Conservation (phyloP, 139 green algal genomes). For the Auxenochlorella pyrenoidosa region DNA sequence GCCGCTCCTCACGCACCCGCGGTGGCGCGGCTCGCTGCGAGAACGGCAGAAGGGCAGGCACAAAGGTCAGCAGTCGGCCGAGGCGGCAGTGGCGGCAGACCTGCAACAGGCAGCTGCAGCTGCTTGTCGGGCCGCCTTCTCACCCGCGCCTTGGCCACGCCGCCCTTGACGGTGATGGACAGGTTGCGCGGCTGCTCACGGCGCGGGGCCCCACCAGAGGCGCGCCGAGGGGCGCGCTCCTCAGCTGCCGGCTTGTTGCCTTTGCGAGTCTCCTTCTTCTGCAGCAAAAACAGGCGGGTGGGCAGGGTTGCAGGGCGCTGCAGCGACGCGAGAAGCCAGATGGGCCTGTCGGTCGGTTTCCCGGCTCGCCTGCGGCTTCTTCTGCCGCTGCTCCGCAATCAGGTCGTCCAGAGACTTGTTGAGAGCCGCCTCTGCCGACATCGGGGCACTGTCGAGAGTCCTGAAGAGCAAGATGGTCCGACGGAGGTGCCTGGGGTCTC, state of each 20-base stretch:
- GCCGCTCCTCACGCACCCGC: background rate
- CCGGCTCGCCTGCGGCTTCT: constrained; percentile 18
- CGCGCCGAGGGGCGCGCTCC: background rate
- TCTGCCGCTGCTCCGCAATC: constrained; percentile 47
- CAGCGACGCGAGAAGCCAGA: background rate
- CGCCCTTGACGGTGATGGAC: constrained; percentile 47
- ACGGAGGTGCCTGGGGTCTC: background rate
- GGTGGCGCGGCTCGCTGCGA: background rate
- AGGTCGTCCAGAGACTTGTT: constrained; percentile 59
- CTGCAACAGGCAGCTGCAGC: background rate
- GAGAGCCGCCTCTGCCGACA: constrained; percentile 42
- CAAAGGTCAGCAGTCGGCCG: background rate
- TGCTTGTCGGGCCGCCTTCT: background rate
- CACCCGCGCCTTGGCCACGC: constrained; percentile 34
- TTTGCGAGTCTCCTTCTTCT: constrained; percentile 25
- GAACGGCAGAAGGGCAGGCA: background rate
- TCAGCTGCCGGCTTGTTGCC: background rate
- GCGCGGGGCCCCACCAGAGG: background rate
- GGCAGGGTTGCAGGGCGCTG: too few species aligned
- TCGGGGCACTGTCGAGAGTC: background rate
- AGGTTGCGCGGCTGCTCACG: background rate
- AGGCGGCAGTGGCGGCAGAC: background rate
- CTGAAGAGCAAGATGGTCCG: background rate
- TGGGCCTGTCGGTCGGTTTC: background rate
- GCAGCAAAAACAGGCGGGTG: background rate